phyloP scores from a whole-genome alignment of 2,329 filamentous ascomycete species.

The Colletotrichum destructivum region DNA sequence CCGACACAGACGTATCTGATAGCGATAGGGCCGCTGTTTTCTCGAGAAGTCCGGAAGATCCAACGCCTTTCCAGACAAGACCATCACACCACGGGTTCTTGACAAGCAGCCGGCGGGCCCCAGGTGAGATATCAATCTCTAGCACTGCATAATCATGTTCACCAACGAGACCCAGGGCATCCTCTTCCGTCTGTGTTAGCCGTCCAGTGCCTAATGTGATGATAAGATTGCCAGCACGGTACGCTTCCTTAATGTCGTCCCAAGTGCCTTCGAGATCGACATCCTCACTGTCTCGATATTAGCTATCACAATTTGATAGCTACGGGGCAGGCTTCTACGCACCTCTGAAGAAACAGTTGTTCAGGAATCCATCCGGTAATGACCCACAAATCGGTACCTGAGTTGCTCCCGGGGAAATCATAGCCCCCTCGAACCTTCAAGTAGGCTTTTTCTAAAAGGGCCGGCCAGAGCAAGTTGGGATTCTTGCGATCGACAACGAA shows the following conservation, averaged over 20 bases:
- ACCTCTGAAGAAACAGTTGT: conserved; percentile 90
- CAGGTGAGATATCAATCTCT: conserved; percentile 76
- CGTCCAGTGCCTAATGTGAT: conserved; percentile 92
- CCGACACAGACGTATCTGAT: conserved; percentile 18
- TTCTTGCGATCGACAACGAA: conserved; percentile 92
- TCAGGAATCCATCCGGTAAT: conserved; percentile 97
- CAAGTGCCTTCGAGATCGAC: conserved; percentile 83
- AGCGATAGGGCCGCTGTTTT: conserved; percentile 10
- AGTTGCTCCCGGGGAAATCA: conserved; percentile 98
- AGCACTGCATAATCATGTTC: conserved; percentile 96
- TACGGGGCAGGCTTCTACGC: conserved; percentile 41
- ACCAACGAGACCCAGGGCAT: conserved; percentile 84
- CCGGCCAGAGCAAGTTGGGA: conserved; percentile 88
- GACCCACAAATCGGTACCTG: conserved; percentile 93
- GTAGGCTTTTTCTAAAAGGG: conserved; percentile 95
- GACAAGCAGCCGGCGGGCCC: conserved; percentile 80
- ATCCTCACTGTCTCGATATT: conserved; percentile 72
- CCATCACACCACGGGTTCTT: conserved; percentile 98
- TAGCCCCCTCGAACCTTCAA: conserved; percentile 96
- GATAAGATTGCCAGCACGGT: conserved; percentile 84
- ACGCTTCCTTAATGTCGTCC: conserved; percentile 81
- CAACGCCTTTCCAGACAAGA: conserved; percentile 75
- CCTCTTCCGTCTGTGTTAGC: conserved; percentile 83
- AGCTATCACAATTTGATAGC: conserved; percentile 6
- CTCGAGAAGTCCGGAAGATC: conserved; percentile 42